Base-by-base conservation (phyloP, 2,329 filamentous ascomycete species). In the Cladophialophora bantiana region DNA sequence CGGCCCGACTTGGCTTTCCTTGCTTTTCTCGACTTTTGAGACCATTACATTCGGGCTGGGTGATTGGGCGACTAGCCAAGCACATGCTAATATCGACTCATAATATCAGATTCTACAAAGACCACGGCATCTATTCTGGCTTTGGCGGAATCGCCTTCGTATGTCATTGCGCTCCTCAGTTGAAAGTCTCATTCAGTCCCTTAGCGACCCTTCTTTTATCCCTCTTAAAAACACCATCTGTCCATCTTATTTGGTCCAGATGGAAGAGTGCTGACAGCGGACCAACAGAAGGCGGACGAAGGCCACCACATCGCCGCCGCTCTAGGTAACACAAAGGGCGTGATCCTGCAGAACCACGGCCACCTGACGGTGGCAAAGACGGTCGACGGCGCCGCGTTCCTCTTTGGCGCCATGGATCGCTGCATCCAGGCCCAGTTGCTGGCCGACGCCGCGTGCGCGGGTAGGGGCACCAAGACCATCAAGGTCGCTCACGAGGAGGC, bases 321-420 rank as follows among this genome's bases (percentile, higher is more conserved):
- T 0, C 76, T 87, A 1, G 84, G 84, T 1, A 67, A 70, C n/a
- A 81, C 79, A 61, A 87, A 86, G 72, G 84, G 83, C 0, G 83
- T 80, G 2, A 76, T 87, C 12, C 75, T 87, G 9, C 79, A 81
- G 68, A 86, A 86, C 72, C 85, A 87, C 73, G 85, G 85, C 0
- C 75, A 86, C 15, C 73, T 87, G 64, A 85, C 85, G 1, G 81
- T 80, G 26, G 85, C 83, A 12, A 69, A 77, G 35, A 80, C 78
- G 1, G 78, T 87, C 61, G 85, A 87, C 71, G 80, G 79, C 63
- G 79, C 82, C 2, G 80, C 85, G 2, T 85, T 82, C 69, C 86
- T 84, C 83, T 87, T 86, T 72, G 79, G 83, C 59, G 79, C 78
- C 62, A 73, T 80, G 34, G 79, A 80, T 40, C 72, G 79, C 35